phyloP scores from a whole-genome alignment of 78 protist species.

The Dictyostelium firmibasis region DNA sequence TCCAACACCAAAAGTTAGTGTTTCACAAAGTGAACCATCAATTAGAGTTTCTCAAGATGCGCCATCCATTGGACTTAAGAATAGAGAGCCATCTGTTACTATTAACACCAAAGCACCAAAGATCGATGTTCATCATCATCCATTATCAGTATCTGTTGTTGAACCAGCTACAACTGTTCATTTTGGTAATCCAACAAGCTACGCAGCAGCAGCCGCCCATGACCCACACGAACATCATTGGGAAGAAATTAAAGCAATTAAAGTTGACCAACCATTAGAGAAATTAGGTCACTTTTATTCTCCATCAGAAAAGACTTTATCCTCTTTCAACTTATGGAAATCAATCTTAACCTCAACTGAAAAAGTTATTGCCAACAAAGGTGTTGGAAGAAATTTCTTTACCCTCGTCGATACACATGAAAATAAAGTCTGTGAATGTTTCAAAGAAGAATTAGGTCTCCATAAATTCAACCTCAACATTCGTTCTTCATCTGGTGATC shows the following conservation, averaged over 20 bases:
- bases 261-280: background rate
- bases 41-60: conserved; percentile 17
- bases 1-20: conserved; percentile 20
- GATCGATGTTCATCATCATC: conserved; percentile 76
- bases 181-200: conserved; percentile 12
- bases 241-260: conserved; percentile 5
- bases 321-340: background rate
- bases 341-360: background rate
- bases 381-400: conserved; percentile 62
- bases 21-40: conserved; percentile 39
- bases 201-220: background rate
- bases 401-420: background rate
- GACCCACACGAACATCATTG: conserved; percentile 9
- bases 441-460: conserved; percentile 54
- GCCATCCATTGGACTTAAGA: conserved; percentile 6
- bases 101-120: conserved; percentile 60
- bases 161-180: conserved; percentile 68
- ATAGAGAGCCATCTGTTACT: conserved; percentile 37
- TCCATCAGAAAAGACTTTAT: background rate
- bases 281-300: background rate
- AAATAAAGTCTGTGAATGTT: conserved; percentile 19
- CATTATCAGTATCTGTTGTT: conserved; percentile 56
- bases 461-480: conserved; percentile 46
- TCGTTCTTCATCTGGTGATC: conserved; percentile 38
- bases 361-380: conserved; percentile 19